These are phyloP conservation scores for Pseudocercospora eumusae DNA, from an alignment of 2,329 filamentous ascomycete genomes.

Conservation along the genomic window DNA sequence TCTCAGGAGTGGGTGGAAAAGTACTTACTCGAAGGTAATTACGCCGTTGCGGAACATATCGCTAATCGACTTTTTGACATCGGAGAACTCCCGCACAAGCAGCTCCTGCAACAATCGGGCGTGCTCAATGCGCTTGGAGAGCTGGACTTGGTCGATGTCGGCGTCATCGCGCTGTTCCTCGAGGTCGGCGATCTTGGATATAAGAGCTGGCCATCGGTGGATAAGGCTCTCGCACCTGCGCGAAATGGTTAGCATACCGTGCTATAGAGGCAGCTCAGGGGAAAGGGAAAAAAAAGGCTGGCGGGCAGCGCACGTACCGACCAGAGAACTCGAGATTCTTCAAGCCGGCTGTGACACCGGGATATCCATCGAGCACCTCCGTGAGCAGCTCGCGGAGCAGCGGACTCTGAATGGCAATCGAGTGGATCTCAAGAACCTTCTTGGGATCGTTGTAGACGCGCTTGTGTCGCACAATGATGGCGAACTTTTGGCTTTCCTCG, in stretches of 20 bases:
- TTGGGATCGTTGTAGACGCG: slow-evolving; percentile 54
- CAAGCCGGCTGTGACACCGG: slow-evolving; percentile 61
- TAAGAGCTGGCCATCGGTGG: slow-evolving; percentile 60
- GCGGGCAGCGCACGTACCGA: background rate
- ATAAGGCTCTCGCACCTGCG: slow-evolving; percentile 62
- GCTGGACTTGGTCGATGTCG: slow-evolving; percentile 11
- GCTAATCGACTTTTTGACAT: slow-evolving; percentile 44
- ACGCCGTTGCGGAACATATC: slow-evolving; percentile 42
- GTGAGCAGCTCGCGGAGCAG: slow-evolving; percentile 59
- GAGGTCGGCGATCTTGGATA: slow-evolving; percentile 44
- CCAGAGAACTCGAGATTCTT: slow-evolving; percentile 62
- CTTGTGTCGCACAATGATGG: slow-evolving; percentile 60
- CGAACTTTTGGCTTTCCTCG: slow-evolving; percentile 62
- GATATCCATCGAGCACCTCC: slow-evolving; percentile 59
- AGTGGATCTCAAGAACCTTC: slow-evolving; percentile 61
- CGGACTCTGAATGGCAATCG: slow-evolving; percentile 65
- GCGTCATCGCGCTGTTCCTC: slow-evolving; percentile 16
- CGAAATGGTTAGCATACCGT: background rate
- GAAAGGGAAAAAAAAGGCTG: background rate
- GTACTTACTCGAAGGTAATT: slow-evolving; percentile 38
- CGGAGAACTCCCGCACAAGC: slow-evolving; percentile 46
- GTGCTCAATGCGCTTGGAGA: slow-evolving; percentile 37
- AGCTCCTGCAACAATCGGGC: slow-evolving; percentile 43
- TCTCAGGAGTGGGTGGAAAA: no score
- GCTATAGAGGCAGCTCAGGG: slow-evolving; percentile 39